These are phyloP conservation scores for Sphagnum tenellum DNA, from an alignment of 225 moss, liverwort and hornwort genomes.

Conservation along the genomic window DNA sequence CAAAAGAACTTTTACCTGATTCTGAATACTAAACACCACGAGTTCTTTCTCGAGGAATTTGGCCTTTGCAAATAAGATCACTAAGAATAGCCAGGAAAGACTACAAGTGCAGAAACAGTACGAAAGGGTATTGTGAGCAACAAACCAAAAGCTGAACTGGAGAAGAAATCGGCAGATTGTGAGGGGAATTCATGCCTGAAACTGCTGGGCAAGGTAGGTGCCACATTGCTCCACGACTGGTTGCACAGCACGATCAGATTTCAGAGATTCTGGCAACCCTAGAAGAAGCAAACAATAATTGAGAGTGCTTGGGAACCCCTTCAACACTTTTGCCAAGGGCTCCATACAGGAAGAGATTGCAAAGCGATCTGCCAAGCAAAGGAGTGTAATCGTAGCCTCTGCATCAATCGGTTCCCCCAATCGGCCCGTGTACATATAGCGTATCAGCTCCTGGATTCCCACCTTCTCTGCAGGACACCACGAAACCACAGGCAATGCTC, in stretches of 20 bases:
- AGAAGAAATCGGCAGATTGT: no score
- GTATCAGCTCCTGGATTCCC: conserved; percentile 57
- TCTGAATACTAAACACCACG: no score
- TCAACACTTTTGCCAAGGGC: conserved; percentile 55
- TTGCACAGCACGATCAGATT: conserved; percentile 59
- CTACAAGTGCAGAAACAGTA: not conserved
- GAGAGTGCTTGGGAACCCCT: conserved; percentile 58
- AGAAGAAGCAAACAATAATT: conserved; percentile 66
- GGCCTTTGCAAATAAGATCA: not conserved
- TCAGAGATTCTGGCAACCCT: conserved; percentile 64
- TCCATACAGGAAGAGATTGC: conserved; percentile 80
- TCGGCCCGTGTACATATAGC: conserved; percentile 70
- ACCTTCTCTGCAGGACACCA: conserved; percentile 32
- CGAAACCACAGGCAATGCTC: not conserved
- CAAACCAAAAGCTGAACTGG: no score
- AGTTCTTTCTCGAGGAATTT: not conserved
- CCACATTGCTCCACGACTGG: conserved; percentile 75
- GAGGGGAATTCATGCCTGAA: conserved; percentile 30
- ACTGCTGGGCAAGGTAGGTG: conserved; percentile 63
- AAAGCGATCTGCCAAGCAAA: conserved; percentile 76
- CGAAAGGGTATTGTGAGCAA: no score
- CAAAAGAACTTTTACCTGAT: not conserved
- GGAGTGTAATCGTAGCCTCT: conserved; percentile 54
- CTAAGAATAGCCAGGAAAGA: not conserved
- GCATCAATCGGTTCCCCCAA: conserved; percentile 53